Evolutionary conservation across 1,284 basidiomycete genomes (phyloP).

Genomic region (Abortiporus biennis): DNA sequence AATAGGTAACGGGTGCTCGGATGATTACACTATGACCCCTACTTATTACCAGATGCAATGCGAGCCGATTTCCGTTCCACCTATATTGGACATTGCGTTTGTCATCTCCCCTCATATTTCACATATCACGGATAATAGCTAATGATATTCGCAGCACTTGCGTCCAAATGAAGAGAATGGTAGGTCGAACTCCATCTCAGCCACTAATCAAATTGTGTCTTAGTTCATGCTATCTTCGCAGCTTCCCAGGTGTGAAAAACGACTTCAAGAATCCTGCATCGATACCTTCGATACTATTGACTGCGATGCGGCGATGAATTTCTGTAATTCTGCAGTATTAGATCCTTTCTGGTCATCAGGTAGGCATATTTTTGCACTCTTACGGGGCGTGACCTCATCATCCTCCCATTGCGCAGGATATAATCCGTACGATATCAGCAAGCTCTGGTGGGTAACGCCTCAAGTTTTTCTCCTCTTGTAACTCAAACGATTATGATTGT

Average conservation of each 20-base stretch:
- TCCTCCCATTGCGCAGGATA: conserved; percentile 11
- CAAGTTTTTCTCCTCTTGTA: conserved; percentile 1
- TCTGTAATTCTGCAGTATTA: conserved; percentile 26
- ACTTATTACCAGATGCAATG: conserved; percentile 30
- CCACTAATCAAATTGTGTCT: conserved; percentile 8
- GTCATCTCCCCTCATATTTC: neutral
- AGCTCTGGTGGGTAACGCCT: too few relatives aligned
- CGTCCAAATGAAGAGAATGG: conserved; percentile 30
- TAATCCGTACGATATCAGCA: conserved; percentile 21
- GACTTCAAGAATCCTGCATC: conserved; percentile 22
- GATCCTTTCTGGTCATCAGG: conserved; percentile 9
- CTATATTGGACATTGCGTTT: conserved; percentile 22
- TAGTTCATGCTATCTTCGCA: conserved; percentile 5
- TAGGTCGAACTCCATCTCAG: conserved; percentile 14
- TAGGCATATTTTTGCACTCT: neutral
- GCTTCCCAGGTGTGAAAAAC: conserved; percentile 25
- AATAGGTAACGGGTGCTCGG: conserved; percentile 41
- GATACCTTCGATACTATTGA: conserved; percentile 30
- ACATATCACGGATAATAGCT: neutral
- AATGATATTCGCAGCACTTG: conserved; percentile 18
- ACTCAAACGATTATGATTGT: neutral
- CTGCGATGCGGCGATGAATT: conserved; percentile 31
- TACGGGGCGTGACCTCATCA: neutral
- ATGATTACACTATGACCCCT: conserved; percentile 17
- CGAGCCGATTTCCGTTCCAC: conserved; percentile 20